Evolutionary conservation across 2,329 filamentous ascomycete genomes (phyloP), one percentile per base, ranked within the genome.

Genomic region (Pseudopithomyces chartarum): DNA sequence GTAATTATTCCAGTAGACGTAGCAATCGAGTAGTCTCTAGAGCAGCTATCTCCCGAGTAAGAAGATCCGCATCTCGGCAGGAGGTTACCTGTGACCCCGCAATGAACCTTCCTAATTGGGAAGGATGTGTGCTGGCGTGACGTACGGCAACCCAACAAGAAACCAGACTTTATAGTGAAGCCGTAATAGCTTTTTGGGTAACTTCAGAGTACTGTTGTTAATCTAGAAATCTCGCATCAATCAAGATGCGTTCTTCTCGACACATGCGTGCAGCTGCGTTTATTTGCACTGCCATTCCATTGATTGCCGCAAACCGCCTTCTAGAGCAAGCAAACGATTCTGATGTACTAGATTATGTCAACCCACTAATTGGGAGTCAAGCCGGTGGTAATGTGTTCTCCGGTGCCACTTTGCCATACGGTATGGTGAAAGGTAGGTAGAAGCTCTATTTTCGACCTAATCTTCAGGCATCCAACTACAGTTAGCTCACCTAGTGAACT

Each of bases 361-460:
- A 81, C 55, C 78, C 76, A 8, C 63, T 81, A 54, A 81, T 81
- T 47, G 79, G 79, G 8, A 79, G 73, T 12, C 65, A 67, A 42
- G 75, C 75, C 52, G 79, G 78, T 22, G 76, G 79, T 2, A 79
- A 81, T 74, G 79, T 81, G 29, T 81, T 81, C 55, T 64, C 77
- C 13, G 79, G 79, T 20, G 79, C 79, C 2, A 80, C 77, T 17
- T 57, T 81, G 54, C 79, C 80, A 5, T 81, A 79, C 54, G 76
- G 73, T 12, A 78, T 82, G 77, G 79, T 77, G 2, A 81, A 81
- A 64, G 69, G 69, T 67, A 39, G 29, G 50, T 40, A 2, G 5
- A 19, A 13, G n/a, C 13, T 38, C 12, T n/a, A 12, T 13, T 13
- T 38, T 38, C 34, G 34, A 38, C 5, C 34, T 6, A 38, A 38